Evolutionary conservation across 1,284 basidiomycete species (phyloP).

Genomic region (Pyrrhoderma lamaoense): DNA sequence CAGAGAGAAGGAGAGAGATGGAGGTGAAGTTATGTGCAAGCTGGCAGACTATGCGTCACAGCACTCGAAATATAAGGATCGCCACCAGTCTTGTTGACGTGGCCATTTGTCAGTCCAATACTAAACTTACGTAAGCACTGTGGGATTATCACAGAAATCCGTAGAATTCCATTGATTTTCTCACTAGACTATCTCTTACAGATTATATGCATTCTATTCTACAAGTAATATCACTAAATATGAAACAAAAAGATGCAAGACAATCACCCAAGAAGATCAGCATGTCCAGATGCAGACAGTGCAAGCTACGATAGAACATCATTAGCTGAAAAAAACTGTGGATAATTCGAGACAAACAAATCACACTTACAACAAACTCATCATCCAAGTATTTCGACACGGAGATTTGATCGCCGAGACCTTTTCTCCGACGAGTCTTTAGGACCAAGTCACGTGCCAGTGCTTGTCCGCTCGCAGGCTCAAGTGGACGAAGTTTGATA

Average conservation of each 20-base stretch:
- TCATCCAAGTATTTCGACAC: conserved; percentile 94
- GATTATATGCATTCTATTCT: not conserved
- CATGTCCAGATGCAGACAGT: conserved; percentile 84
- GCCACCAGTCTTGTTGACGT: conserved; percentile 6
- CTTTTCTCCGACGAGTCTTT: conserved; percentile 95
- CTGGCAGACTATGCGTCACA: conserved; percentile 24
- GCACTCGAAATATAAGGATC: not conserved
- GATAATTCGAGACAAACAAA: conserved; percentile 11
- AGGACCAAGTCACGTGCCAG: conserved; percentile 89
- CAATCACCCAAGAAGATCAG: conserved; percentile 69
- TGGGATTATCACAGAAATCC: conserved; percentile 1
- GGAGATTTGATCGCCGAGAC: conserved; percentile 87
- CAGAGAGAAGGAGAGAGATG: conserved; percentile 19
- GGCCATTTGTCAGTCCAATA: conserved; percentile 3
- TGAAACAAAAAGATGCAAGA: conserved; percentile 14
- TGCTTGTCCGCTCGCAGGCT: conserved; percentile 93
- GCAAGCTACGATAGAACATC: conserved; percentile 50
- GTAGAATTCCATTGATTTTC: not conserved
- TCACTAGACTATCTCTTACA: not conserved
- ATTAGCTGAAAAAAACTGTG: conserved; percentile 21
- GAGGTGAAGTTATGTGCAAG: conserved; percentile 25
- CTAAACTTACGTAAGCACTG: not conserved
- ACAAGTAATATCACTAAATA: not conserved
- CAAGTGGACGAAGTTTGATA: conserved; percentile 91
- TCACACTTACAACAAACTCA: conserved; percentile 73